Evolutionary conservation across 2,329 filamentous ascomycete species (phyloP), one percentile per base, ranked within the genome.

Genomic region (Cladosporium sp.): DNA sequence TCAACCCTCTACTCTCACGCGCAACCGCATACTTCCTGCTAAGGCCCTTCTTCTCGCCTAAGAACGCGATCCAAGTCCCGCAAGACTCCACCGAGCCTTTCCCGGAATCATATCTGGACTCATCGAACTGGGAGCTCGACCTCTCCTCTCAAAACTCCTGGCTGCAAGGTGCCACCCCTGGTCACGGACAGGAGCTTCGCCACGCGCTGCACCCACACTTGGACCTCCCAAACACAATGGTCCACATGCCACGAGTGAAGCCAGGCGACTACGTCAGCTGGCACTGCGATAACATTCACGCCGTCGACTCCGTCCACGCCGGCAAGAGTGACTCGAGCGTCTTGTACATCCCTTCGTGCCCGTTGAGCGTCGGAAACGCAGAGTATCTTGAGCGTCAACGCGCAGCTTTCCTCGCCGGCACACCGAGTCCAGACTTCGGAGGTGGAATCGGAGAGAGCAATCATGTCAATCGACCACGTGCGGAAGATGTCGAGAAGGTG

Each of bases 281-380:
- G 90, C 90, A 95, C 71, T 93, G 89, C 71, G 68, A 70, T 51
- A 73, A 79, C 12, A 88, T 95, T 51, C 92, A 96, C 70, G 84
- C 90, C 0, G 92, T 97, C 0, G 92, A 97, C 75, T 87, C 84
- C 64, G 79, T 86, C 1, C 92, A 97, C 70, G 74, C 73, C 1
- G 93, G 92, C 1, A 79, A 75, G 1, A 73, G 77, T 0, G 92
- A 97, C 72, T 91, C 89, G 0, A 92, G 87, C 65, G 92, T 96
- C 0, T 69, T 97, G 60, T 97, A 97, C 68, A 96, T 97, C 58
- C 92, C 92, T 0, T 87, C 90, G 0, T 94, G 89, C 57, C 92
- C 92, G 0, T 80, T 91, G 30, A 96, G 91, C 0, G 83, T 87
- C 55, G 75, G 79, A 39, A 96, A 94, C 66, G 86, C 88, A 0